These are phyloP conservation scores for Mycena belliarum DNA, from an alignment of 768 basidiomycete species.

Conservation along the genomic window DNA sequence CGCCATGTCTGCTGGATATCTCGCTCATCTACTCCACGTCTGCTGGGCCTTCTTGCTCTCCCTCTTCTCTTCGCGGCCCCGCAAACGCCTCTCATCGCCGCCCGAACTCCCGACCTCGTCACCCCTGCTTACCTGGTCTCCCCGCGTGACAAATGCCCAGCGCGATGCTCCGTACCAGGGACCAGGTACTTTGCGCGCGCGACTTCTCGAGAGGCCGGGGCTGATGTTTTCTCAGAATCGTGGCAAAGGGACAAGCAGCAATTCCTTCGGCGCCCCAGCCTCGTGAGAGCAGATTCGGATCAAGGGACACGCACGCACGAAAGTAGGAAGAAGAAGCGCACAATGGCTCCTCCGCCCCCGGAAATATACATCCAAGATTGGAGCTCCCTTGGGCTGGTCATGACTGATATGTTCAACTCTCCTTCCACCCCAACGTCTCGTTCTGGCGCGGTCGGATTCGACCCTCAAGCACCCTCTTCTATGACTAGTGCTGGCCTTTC, in stretches of 20 bases:
- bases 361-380: slow-evolving; percentile 22
- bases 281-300: slow-evolving; percentile 1
- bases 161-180: neutral
- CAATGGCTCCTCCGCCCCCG: neutral
- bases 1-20: slow-evolving; percentile 4
- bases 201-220: neutral
- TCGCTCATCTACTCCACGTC: slow-evolving; percentile 13
- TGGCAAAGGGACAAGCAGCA: slow-evolving; percentile 21
- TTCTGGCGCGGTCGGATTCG: neutral
- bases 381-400: slow-evolving; percentile 18
- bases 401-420: slow-evolving; percentile 12
- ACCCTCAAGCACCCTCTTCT: neutral
- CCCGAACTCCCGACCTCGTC: slow-evolving; percentile 8
- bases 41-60: slow-evolving; percentile 12
- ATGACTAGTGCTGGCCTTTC: neutral
- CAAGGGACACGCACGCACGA: neutral
- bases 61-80: slow-evolving; percentile 3
- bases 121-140: no score
- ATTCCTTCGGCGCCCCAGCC: slow-evolving; percentile 20
- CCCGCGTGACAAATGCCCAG: neutral
- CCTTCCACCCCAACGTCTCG: neutral
- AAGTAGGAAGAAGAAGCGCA: slow-evolving; percentile 1
- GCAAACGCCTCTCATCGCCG: neutral
- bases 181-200: neutral
- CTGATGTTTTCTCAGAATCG: slow-evolving; percentile 3